A percentile compares a stretch with the other conserved stretches of the same genome.
Evolutionary conservation across 208 protist species (phyloP).

Genomic region (Trypanosoma melophagium): DNA sequence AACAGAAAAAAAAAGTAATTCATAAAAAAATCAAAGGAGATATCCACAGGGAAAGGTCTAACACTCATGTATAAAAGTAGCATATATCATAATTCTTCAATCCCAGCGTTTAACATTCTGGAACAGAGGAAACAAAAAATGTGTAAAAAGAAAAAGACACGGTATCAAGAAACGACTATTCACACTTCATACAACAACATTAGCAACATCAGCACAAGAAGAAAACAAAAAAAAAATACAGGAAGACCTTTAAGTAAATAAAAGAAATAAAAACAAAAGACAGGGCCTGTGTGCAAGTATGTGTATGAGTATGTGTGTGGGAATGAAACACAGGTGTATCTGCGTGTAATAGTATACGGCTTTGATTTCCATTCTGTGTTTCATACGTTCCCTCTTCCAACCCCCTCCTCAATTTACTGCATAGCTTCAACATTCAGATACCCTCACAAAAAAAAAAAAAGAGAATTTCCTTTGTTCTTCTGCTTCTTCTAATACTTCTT

Average conservation of each 20-base stretch:
- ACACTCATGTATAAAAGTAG: too few species aligned
- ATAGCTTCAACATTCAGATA: not conserved
- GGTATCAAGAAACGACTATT: too few species aligned
- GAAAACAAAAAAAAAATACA: constrained; percentile 15
- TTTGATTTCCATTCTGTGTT: too few species aligned
- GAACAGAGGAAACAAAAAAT: constrained; percentile 14
- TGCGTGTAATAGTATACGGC: too few species aligned
- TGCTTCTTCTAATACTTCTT: not conserved
- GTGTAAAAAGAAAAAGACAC: constrained; percentile 7
- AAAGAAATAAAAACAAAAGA: not conserved
- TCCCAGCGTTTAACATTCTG: not conserved
- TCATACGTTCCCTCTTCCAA: not conserved
- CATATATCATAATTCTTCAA: not conserved
- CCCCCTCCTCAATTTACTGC: not conserved
- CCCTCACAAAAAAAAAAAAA: too few species aligned
- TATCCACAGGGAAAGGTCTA: not conserved
- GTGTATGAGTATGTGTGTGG: not conserved
- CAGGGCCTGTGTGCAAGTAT: too few species aligned
- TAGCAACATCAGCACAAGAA: not conserved
- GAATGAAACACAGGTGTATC: constrained; percentile 9
- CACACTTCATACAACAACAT: too few species aligned
- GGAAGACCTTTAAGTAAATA: not conserved
- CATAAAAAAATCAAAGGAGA: not conserved
- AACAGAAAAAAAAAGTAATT: constrained; percentile 20
- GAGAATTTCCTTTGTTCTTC: not conserved